phyloP scores from a whole-genome alignment of 495 filamentous ascomycete species.

The Lindgomyces ingoldianus region DNA sequence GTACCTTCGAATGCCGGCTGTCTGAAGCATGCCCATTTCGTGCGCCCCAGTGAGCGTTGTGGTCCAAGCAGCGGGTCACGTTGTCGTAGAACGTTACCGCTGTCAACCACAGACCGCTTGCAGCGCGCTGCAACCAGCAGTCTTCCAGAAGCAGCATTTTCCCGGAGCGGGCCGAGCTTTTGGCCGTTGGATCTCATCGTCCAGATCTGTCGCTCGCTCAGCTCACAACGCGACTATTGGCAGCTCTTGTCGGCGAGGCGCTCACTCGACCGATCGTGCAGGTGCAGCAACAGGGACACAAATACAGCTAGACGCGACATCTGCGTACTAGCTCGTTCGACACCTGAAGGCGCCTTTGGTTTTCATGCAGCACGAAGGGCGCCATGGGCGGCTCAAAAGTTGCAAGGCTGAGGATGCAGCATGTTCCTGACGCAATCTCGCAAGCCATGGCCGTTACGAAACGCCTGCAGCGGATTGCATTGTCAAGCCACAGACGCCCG shows the following conservation, averaged over 20 bases:
- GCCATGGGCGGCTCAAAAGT: slow-evolving; percentile 34
- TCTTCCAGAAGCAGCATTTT: slow-evolving; percentile 39
- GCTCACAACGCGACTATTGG: slow-evolving; percentile 9
- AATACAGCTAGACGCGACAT: slow-evolving; percentile 6
- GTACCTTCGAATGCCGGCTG: slow-evolving; percentile 19
- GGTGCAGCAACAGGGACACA: slow-evolving; percentile 16
- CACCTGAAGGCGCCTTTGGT: slow-evolving; percentile 9
- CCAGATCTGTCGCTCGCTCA: slow-evolving; percentile 30
- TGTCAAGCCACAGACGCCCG: slow-evolving; percentile 24
- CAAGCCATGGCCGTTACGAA: slow-evolving; percentile 37
- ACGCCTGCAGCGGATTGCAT: slow-evolving; percentile 25
- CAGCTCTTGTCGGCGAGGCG: slow-evolving; percentile 12
- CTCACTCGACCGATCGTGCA: slow-evolving; percentile 27
- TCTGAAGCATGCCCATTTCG: background rate
- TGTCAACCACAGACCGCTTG: slow-evolving; percentile 23
- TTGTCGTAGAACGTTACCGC: slow-evolving; percentile 28
- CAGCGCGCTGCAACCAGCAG: slow-evolving; percentile 27
- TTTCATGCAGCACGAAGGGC: slow-evolving; percentile 26
- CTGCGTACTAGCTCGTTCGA: slow-evolving; percentile 14
- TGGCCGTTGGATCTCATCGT: slow-evolving; percentile 37
- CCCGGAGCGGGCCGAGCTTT: slow-evolving; percentile 38
- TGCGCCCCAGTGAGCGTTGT: background rate
- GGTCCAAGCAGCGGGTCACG: slow-evolving; percentile 26
- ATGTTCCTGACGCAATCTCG: slow-evolving; percentile 41
- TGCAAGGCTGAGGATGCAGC: slow-evolving; percentile 34